Conservation (phyloP, 1,139 yeast genomes). For the Torulaspora pretoriensis region DNA sequence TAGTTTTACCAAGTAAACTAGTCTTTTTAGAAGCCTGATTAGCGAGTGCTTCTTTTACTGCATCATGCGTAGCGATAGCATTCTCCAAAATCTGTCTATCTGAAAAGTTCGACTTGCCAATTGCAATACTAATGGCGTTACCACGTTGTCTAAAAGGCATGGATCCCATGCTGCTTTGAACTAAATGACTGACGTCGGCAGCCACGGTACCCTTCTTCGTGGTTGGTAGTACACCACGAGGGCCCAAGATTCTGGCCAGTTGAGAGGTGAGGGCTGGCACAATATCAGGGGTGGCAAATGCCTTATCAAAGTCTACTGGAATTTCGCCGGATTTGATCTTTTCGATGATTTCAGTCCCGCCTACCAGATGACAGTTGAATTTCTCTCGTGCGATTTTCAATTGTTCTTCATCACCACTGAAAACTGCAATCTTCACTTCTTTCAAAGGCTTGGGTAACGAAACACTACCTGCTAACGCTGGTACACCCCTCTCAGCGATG, state of each 20-base stretch:
- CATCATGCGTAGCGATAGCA: slow-evolving; percentile 62
- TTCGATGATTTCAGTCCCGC: slow-evolving; percentile 69
- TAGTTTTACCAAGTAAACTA: slow-evolving; percentile 65
- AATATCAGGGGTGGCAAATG: slow-evolving; percentile 83
- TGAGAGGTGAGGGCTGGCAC: slow-evolving; percentile 51
- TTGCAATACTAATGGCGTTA: slow-evolving; percentile 56
- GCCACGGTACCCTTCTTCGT: slow-evolving; percentile 84
- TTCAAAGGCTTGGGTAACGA: slow-evolving; percentile 72
- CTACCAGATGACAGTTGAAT: slow-evolving; percentile 56
- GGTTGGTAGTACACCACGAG: slow-evolving; percentile 84
- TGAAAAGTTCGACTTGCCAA: slow-evolving; percentile 75
- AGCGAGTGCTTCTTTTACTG: slow-evolving; percentile 56
- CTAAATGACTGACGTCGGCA: slow-evolving; percentile 53
- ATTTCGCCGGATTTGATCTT: slow-evolving; percentile 53
- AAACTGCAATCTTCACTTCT: slow-evolving; percentile 60
- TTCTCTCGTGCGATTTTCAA: slow-evolving; percentile 51
- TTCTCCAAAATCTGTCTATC: slow-evolving; percentile 74
- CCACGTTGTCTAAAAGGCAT: slow-evolving; percentile 66
- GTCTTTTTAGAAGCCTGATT: slow-evolving; percentile 61
- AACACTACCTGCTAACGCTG: slow-evolving; percentile 70
- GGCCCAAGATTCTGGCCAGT: slow-evolving; percentile 78
- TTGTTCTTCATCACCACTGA: slow-evolving; percentile 55
- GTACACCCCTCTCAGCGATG: slow-evolving; percentile 76
- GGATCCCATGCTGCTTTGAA: slow-evolving; percentile 58
- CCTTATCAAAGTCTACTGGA: slow-evolving; percentile 62